These are phyloP conservation scores for Sugiyamaella castrensis DNA, from an alignment of 1,139 yeast genomes.

Conservation along the genomic window DNA sequence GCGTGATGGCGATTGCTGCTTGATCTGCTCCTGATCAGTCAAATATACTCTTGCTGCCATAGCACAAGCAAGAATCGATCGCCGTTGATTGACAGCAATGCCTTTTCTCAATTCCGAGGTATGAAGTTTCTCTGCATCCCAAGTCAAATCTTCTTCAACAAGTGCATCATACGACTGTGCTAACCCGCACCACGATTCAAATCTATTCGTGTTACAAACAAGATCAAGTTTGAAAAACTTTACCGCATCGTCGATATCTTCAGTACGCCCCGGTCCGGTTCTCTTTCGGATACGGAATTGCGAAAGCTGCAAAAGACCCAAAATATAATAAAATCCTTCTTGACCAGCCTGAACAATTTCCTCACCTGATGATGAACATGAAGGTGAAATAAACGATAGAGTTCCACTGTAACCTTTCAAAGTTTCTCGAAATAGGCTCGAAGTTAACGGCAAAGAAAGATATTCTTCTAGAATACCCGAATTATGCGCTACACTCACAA, in stretches of 20 bases:
- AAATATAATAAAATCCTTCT: slow-evolving; percentile 67
- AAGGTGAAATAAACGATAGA: slow-evolving; percentile 39
- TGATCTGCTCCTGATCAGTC: slow-evolving; percentile 26
- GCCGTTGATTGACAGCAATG: slow-evolving; percentile 67
- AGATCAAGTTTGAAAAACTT: slow-evolving; percentile 65
- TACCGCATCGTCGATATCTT: slow-evolving; percentile 75
- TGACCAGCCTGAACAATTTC: slow-evolving; percentile 40
- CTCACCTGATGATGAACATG: slow-evolving; percentile 31
- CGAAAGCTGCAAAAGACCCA: slow-evolving; percentile 66
- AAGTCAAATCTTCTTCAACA: slow-evolving; percentile 84
- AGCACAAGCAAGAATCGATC: slow-evolving; percentile 66
- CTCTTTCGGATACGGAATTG: slow-evolving; percentile 64
- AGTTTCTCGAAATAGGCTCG: slow-evolving; percentile 51
- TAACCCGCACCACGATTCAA: slow-evolving; percentile 82
- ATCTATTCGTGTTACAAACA: slow-evolving; percentile 59
- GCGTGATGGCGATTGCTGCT: background rate
- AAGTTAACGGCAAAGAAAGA: slow-evolving; percentile 51
- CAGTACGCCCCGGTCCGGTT: slow-evolving; percentile 72
- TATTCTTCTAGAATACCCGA: slow-evolving; percentile 46
- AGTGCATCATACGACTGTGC: slow-evolving; percentile 78
- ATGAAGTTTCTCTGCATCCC: slow-evolving; percentile 85
- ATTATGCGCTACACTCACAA: slow-evolving; percentile 40
- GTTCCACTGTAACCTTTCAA: slow-evolving; percentile 51
- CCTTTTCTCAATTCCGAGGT: slow-evolving; percentile 56
- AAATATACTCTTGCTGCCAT: slow-evolving; percentile 65